These are phyloP conservation scores for Aspergillus sp. DNA, from an alignment of 2,329 filamentous ascomycete genomes.

Conservation along the genomic window DNA sequence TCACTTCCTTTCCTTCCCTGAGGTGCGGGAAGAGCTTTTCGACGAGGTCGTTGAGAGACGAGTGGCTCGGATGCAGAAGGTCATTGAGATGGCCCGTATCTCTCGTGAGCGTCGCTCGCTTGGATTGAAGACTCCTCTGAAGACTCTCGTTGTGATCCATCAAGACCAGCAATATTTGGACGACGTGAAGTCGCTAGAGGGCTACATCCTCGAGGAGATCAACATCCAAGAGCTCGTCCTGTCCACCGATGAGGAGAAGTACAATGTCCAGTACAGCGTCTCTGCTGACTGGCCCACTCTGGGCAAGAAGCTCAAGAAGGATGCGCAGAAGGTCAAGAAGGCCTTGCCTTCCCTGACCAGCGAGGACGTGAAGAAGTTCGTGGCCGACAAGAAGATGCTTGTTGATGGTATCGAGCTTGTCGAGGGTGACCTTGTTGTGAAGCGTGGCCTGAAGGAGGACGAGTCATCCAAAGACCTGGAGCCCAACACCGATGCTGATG, in stretches of 20 bases:
- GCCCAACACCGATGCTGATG: conserved; percentile 83
- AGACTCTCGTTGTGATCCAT: conserved; percentile 86
- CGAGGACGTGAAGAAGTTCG: conserved; percentile 76
- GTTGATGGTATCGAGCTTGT: conserved; percentile 85
- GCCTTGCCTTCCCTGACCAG: conserved; percentile 76
- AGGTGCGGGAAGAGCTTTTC: conserved; percentile 84
- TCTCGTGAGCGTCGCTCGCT: conserved; percentile 82
- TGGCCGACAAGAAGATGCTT: conserved; percentile 69
- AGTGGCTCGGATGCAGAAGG: conserved; percentile 88
- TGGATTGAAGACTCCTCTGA: conserved; percentile 86
- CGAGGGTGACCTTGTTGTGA: conserved; percentile 79
- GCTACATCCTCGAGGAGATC: conserved; percentile 88
- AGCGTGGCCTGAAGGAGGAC: conserved; percentile 73
- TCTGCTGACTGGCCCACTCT: conserved; percentile 90
- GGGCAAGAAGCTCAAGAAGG: conserved; percentile 97
- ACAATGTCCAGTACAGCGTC: conserved; percentile 89
- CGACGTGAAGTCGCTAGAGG: conserved; percentile 79
- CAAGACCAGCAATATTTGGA: conserved; percentile 78
- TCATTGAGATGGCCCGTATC: conserved; percentile 86
- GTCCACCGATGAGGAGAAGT: conserved; percentile 82
- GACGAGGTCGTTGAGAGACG: conserved; percentile 81
- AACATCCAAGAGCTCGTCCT: conserved; percentile 85
- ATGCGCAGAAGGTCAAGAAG: conserved; percentile 87
- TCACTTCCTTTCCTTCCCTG: conserved; percentile 88
- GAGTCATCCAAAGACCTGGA: conserved; percentile 72